Conservation (phyloP, 2,329 filamentous ascomycete genomes). For the Fusarium tjaetaba region DNA sequence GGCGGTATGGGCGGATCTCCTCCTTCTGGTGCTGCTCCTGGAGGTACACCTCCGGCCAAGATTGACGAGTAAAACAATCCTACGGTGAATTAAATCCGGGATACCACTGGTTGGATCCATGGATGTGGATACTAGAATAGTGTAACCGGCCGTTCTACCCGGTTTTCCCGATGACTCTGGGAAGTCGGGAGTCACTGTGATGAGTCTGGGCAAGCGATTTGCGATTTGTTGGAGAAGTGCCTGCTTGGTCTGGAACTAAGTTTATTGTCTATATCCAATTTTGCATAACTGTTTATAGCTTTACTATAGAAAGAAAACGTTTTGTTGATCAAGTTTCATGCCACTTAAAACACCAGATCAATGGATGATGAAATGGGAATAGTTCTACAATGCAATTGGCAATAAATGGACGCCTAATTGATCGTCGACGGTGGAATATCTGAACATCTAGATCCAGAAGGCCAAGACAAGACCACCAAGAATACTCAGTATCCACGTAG, state of each 20-base stretch:
- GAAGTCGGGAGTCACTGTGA: neutral
- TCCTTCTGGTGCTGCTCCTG: constrained; percentile 10
- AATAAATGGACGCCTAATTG: neutral
- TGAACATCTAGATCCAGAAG: constrained; percentile 2
- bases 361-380: neutral
- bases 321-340: neutral
- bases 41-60: neutral
- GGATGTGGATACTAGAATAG: neutral
- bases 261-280: neutral
- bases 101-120: neutral
- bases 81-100: neutral
- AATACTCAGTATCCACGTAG: constrained; percentile 13
- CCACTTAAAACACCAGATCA: too few species aligned
- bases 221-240: neutral
- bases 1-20: constrained; percentile 14
- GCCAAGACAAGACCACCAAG: constrained; percentile 6
- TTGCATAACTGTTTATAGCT: neutral
- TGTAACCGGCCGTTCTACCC: neutral
- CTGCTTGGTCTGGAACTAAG: neutral
- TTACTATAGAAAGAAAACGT: neutral
- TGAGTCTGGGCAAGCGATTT: neutral
- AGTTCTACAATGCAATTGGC: neutral
- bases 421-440: neutral
- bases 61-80: neutral
- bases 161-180: neutral